Percentiles rank a stretch among this genome's conserved stretches.
Conservation (phyloP, 495 filamentous ascomycete species). For the Amphirosellinia nigrospora region DNA sequence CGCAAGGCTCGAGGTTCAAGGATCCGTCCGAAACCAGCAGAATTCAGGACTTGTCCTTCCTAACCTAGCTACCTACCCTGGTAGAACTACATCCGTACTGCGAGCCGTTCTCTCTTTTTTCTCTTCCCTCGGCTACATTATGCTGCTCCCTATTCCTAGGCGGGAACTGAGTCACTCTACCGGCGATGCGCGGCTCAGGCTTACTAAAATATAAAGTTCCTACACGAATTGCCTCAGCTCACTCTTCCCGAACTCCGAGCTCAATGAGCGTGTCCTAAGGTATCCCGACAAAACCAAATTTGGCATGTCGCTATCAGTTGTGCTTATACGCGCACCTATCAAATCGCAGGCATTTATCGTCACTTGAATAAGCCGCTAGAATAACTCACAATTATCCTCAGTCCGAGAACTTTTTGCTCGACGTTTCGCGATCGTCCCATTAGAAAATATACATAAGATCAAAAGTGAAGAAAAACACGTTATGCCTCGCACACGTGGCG, state of each 20-base stretch:
- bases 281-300: constrained; percentile 2
- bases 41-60: constrained; percentile 21
- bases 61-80: constrained; percentile 13
- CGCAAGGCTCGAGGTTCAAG: background rate
- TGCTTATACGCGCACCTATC: background rate
- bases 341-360: background rate
- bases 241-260: constrained; percentile 12
- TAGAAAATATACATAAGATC: background rate
- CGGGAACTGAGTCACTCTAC: background rate
- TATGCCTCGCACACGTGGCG: constrained; percentile 26
- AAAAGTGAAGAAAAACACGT: background rate
- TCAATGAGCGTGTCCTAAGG: background rate
- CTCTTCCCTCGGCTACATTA: constrained; percentile 1
- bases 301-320: background rate
- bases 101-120: constrained; percentile 1
- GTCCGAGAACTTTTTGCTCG: background rate
- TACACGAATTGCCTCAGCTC: constrained; percentile 17
- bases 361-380: no score
- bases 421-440: background rate
- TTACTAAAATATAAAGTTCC: constrained; percentile 12
- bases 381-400: background rate
- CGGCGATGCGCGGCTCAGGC: background rate
- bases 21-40: constrained; percentile 15
- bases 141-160: constrained; percentile 8
- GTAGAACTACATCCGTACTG: background rate